These are phyloP conservation scores for Plasmodium relictum DNA, from an alignment of 169 alveolate genomes.

Conservation along the genomic window DNA sequence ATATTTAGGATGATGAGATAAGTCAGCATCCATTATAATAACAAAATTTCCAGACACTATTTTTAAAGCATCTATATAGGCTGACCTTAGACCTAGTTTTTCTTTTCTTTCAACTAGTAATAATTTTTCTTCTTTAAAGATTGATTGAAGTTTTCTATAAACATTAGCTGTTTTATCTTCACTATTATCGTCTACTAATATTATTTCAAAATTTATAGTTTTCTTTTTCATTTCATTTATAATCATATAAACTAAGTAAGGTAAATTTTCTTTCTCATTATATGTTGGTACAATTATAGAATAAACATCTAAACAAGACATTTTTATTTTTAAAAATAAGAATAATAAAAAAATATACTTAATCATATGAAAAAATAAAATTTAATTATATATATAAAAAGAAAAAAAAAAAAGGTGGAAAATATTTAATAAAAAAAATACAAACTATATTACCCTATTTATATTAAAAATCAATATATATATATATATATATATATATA, in stretches of 20 bases:
- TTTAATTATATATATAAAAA: too few relatives aligned
- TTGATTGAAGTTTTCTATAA: slow-evolving; percentile 31
- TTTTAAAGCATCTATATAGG: slow-evolving; percentile 96
- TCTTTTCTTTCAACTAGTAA: slow-evolving; percentile 90
- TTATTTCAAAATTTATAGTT: slow-evolving; percentile 93
- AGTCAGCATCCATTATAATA: slow-evolving; percentile 97
- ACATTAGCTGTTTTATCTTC: slow-evolving; percentile 95
- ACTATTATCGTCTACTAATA: slow-evolving; percentile 96
- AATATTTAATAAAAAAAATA: too few relatives aligned
- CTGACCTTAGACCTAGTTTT: slow-evolving; percentile 97
- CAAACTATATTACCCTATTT: too few relatives aligned
- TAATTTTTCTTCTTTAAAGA: slow-evolving; percentile 81
- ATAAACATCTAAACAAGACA: slow-evolving; percentile 77
- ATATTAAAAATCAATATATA: neutral
- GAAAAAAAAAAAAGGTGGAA: too few relatives aligned
- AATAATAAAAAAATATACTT: neutral
- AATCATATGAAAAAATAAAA: slow-evolving; percentile 8
- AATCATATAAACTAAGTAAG: slow-evolving; percentile 91
- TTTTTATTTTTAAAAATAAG: slow-evolving; percentile 8
- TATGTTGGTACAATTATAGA: slow-evolving; percentile 96
- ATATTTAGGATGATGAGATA: slow-evolving; percentile 97
- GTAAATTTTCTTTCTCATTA: slow-evolving; percentile 96
- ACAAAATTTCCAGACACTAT: slow-evolving; percentile 93
- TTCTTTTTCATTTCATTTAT: slow-evolving; percentile 88
- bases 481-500: slow-evolving; percentile 6